Evolutionary conservation across 352 stramenopile genomes (phyloP).

Genomic region (Lagenidium giganteum): DNA sequence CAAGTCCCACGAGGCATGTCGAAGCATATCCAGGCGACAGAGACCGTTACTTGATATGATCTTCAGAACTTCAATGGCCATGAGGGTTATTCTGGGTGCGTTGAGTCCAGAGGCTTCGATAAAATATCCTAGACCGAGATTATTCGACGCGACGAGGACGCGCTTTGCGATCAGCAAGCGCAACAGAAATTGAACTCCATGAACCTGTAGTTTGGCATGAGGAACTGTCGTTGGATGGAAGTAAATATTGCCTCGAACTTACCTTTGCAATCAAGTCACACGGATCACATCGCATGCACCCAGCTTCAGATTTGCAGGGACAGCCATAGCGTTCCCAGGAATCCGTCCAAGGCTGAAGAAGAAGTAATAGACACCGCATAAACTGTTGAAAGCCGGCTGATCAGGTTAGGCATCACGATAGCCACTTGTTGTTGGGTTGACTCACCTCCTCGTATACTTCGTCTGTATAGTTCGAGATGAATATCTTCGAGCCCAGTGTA

Average conservation of each 20-base stretch:
- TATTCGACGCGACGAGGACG: too few species aligned
- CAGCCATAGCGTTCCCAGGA: constrained; percentile 9
- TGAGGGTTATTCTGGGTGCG: constrained; percentile 2
- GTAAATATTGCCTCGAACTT: too few species aligned
- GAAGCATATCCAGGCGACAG: constrained; percentile 4
- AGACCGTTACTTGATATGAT: constrained; percentile 4
- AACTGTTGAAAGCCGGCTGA: constrained; percentile 4
- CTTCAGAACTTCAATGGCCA: constrained; percentile 1
- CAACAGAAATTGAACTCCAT: constrained; percentile 1
- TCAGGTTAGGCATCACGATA: too few species aligned
- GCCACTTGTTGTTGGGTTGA: background rate
- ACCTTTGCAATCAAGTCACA: constrained; percentile 9
- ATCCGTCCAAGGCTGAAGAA: constrained; percentile 2
- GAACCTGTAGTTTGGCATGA: too few species aligned
- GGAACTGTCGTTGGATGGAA: too few species aligned
- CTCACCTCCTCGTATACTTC: constrained; percentile 16
- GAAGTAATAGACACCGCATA: background rate
- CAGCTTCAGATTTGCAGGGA: constrained; percentile 1
- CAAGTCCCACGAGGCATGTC: background rate
- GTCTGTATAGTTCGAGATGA: constrained; percentile 9
- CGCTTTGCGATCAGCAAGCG: constrained; percentile 6
- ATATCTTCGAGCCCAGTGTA: background rate
- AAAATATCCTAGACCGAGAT: too few species aligned
- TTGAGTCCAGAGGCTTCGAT: constrained; percentile 1
- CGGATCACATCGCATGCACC: constrained; percentile 9